phyloP scores from a whole-genome alignment of 2,329 filamentous ascomycete genomes.

The Exserohilum turcica region DNA sequence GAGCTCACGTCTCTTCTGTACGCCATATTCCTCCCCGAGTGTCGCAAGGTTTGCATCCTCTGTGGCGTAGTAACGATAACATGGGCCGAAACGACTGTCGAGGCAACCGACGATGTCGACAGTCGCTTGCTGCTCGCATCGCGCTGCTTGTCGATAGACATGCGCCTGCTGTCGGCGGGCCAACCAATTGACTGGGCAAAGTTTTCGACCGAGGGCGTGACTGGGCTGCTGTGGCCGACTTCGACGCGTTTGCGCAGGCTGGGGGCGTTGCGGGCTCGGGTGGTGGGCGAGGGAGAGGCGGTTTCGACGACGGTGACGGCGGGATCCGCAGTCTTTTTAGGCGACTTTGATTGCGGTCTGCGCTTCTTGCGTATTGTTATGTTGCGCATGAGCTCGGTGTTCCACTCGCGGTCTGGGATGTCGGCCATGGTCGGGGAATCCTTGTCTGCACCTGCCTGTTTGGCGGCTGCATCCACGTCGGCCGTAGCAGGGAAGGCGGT shows the following conservation, averaged over 20 bases:
- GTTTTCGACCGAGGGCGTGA: constrained; percentile 52
- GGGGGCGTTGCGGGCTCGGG: constrained; percentile 28
- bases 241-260: constrained; percentile 43
- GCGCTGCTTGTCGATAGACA: constrained; percentile 25
- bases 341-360: constrained; percentile 30
- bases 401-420: constrained; percentile 47
- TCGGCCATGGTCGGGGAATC: constrained; percentile 27
- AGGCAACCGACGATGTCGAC: constrained; percentile 59
- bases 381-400: constrained; percentile 50
- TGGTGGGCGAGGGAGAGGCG: constrained; percentile 28
- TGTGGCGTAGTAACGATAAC: constrained; percentile 58
- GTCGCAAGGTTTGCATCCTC: constrained; percentile 55
- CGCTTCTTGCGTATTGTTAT: constrained; percentile 48
- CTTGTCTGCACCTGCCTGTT: constrained; percentile 21
- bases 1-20: constrained; percentile 51
- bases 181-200: constrained; percentile 58
- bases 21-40: constrained; percentile 60
- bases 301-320: constrained; percentile 20
- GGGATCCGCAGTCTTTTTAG: constrained; percentile 17
- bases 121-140: constrained; percentile 50
- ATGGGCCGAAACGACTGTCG: constrained; percentile 61
- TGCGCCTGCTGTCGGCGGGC: constrained; percentile 48
- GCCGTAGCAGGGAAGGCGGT: constrained; percentile 14
- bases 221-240: constrained; percentile 40
- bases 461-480: constrained; percentile 1